These are phyloP conservation scores for Phoenix dactylifera DNA, from an alignment of 176 grass and related monocot species.

Conservation along the genomic window DNA sequence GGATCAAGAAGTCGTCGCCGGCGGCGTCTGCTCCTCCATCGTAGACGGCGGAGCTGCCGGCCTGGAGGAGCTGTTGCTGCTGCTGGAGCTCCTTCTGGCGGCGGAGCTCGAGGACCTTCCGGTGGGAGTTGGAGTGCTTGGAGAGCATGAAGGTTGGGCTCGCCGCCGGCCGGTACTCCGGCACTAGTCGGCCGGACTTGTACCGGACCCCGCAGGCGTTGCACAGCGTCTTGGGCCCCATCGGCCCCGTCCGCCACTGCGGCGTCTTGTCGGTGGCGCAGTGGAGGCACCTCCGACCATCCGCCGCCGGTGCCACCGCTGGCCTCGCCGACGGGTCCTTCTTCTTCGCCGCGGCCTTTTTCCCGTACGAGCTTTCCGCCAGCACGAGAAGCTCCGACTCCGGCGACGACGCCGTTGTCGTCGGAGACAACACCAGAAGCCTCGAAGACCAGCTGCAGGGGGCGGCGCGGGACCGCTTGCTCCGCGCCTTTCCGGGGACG, in stretches of 20 bases:
- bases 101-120: constrained; percentile 26
- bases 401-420: not conserved
- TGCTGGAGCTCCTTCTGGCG: constrained; percentile 17
- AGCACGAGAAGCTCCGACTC: constrained; percentile 16
- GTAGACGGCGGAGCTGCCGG: not conserved
- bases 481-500: constrained; percentile 8
- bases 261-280: constrained; percentile 22
- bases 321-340: too few species aligned
- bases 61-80: not conserved
- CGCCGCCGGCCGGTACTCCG: constrained; percentile 16
- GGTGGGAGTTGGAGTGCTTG: constrained; percentile 19
- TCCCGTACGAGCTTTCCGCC: constrained; percentile 10
- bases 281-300: constrained; percentile 15
- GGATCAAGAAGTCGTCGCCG: constrained; percentile 1
- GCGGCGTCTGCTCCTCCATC: not conserved
- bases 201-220: constrained; percentile 21
- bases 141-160: constrained; percentile 20
- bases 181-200: constrained; percentile 16
- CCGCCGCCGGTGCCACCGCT: not conserved
- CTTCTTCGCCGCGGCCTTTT: constrained; percentile 36
- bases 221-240: constrained; percentile 18
- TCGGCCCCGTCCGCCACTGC: constrained; percentile 19
- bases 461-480: constrained; percentile 15
- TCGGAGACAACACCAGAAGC: constrained; percentile 1
- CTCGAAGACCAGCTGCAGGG: constrained; percentile 11